Base-by-base conservation (phyloP, 345 rosid genomes). In the Euclidium syriacum region DNA sequence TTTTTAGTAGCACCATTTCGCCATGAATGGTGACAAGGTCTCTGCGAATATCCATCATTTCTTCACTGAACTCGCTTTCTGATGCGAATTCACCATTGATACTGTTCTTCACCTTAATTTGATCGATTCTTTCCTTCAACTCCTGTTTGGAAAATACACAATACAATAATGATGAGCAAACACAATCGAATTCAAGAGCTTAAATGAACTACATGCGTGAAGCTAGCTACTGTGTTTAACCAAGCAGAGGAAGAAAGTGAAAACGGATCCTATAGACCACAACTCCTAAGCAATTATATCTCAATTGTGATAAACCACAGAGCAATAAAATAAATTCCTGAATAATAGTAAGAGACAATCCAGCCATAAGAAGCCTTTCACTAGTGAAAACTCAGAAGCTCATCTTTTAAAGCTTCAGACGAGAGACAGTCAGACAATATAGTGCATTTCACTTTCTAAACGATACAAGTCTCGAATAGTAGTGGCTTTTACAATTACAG, bases 1-100 rank as follows among this genome's bases (percentile, higher is more conserved):
- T 87, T 81, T 90, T 85, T 0, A 90, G 81, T 55, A 90, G 97
- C 58, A 90, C 96, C 97, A 90, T 90, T 78, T 91, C 88, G 52
- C 96, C 96, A 40, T 91, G 98, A 64, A 91, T 88, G 39, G 80
- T 84, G 19, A 91, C 98, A 35, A 86, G 84, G 73, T 84, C 95
- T 79, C 75, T 86, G 23, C 95, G 98, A 43, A 88, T 88, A 36
- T 84, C 92, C 98, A 91, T 91, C 88, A 83, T 86, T 71, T 88
- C 96, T 68, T 86, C 92, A 24, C 92, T 83, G 68, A 84, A 86
- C 58, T 86, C 88, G 47, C 87, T 77, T 41, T 80, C 85, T 34
- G 90, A 81, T 39, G 85, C 55, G 33, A 79, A 74, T 26, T 68
- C 76, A 34, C 88, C 95, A 58, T 78, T 75, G 24, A 25, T 74